Base-by-base conservation (phyloP, 2,329 filamentous ascomycete genomes). In the Fusarium armeniacum region DNA sequence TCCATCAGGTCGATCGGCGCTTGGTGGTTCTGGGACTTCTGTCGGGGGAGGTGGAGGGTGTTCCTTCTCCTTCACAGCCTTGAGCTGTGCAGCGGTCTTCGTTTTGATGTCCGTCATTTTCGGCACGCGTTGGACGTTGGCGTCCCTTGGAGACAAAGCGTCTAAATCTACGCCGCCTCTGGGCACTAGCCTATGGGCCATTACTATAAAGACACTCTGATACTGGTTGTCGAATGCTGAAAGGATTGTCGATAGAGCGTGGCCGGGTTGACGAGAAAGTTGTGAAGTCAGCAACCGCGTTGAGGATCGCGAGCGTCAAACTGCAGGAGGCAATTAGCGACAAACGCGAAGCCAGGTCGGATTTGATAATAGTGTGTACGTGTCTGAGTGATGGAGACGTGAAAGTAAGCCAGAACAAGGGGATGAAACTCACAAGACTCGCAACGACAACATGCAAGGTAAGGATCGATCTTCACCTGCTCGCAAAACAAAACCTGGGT, bases 1-100 rank as follows among this genome's bases (percentile, higher is more conserved):
- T 56, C 91, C 91, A 81, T 90, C 84, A 58, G 85, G 87, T 56
- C 90, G 89, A 78, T 93, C 91, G 57, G 84, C 82, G 75, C 91
- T 91, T 47, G 91, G 84, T 22, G 89, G 89, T 77, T 91, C 89
- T 24, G 81, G 78, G 46, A 91, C 85, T 67, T 87, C 81, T 12
- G 83, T 76, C 16, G 89, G 89, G n/a, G 89, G 89, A 33, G 89
- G 87, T 18, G 88, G 86, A 41, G 89, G 89, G 66, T 90, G 89
- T 69, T 91, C 89, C 78, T 91, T 91, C 72, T 90, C 88, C 71
- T 86, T 89, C 77, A 79, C 82, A 55, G 87, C 81, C 78, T 84
- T 89, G 69, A 84, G 79, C 74, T 85, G 85, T 28, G 83, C 84
- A 38, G 81, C 81, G 12, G 84, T 80, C 77, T 85, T 86, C 58